A percentile compares a stretch with the other conserved stretches of the same genome.
Evolutionary conservation across 306 rosid species (phyloP).

Genomic region (Amphicarpaea edgeworthii): DNA sequence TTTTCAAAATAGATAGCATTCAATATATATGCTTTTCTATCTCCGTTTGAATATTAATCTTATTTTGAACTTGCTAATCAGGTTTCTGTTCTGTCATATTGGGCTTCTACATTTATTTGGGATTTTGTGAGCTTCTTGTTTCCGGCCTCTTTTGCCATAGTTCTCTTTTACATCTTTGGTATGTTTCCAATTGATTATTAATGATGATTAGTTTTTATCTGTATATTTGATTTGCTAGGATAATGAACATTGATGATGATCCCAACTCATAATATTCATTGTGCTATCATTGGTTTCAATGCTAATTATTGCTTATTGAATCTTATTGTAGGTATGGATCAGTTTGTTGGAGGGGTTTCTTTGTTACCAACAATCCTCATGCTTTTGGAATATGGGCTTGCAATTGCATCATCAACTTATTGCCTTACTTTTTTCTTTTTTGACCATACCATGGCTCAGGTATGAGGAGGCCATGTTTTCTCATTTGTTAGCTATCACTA

Average conservation of each 20-base stretch:
- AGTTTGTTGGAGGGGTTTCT: conserved; percentile 86
- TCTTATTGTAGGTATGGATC: conserved; percentile 77
- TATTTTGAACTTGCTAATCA: conserved; percentile 50
- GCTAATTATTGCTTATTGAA: conserved; percentile 37
- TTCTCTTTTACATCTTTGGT: conserved; percentile 88
- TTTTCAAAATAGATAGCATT: conserved; percentile 23
- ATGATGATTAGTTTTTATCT: conserved; percentile 25
- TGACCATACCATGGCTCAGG: conserved; percentile 96
- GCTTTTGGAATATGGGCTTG: conserved; percentile 90
- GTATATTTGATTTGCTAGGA: not conserved
- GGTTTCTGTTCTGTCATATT: conserved; percentile 90
- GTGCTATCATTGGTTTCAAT: conserved; percentile 10
- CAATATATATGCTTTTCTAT: conserved; percentile 17
- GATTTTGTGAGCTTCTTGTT: conserved; percentile 94
- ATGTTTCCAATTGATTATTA: conserved; percentile 42
- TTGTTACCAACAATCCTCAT: conserved; percentile 71
- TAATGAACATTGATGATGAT: conserved; percentile 11
- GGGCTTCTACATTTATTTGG: conserved; percentile 90
- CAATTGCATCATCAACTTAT: conserved; percentile 90
- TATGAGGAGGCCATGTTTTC: conserved; percentile 43
- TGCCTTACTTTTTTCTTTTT: conserved; percentile 93
- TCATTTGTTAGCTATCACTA: conserved; percentile 36
- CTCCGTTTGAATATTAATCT: conserved; percentile 26
- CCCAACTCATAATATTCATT: not conserved
- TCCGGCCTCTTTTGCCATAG: conserved; percentile 79